phyloP scores from a whole-genome alignment of 2,329 filamentous ascomycete genomes.

The Xylaria hypoxylon region DNA sequence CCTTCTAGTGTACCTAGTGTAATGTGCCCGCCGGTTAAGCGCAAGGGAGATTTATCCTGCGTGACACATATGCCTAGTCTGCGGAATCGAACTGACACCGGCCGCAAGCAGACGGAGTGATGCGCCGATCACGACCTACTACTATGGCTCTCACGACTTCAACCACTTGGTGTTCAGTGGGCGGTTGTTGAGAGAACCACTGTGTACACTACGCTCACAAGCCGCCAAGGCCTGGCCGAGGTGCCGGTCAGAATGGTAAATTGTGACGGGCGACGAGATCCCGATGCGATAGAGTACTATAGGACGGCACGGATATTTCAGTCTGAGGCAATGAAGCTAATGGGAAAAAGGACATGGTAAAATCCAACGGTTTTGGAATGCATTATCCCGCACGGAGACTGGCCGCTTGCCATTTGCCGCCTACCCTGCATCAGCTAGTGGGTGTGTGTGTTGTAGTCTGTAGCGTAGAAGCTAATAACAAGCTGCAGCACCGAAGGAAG shows the following conservation, averaged over 20 bases:
- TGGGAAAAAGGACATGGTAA: conserved; percentile 45
- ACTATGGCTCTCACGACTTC: conserved; percentile 10
- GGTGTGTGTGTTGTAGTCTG: conserved; percentile 3
- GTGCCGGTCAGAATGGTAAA: conserved; percentile 22
- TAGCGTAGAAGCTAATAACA: conserved; percentile 28
- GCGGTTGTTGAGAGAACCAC: background rate
- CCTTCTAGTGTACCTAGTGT: conserved; percentile 1
- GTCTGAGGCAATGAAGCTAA: conserved; percentile 41
- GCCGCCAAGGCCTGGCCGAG: conserved; percentile 14
- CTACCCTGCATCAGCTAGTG: conserved; percentile 8
- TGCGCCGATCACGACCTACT: conserved; percentile 27
- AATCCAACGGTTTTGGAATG: conserved; percentile 47
- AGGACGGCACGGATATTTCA: conserved; percentile 50
- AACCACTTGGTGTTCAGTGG: conserved; percentile 3
- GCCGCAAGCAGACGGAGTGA: conserved; percentile 10
- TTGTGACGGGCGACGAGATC: conserved; percentile 30
- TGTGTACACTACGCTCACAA: conserved; percentile 2
- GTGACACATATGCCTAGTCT: conserved; percentile 21
- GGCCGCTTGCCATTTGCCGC: conserved; percentile 31
- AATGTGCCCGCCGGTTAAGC: conserved; percentile 23
- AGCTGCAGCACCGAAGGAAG: conserved; percentile 32
- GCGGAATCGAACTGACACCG: conserved; percentile 21
- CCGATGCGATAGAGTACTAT: conserved; percentile 42
- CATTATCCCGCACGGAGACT: conserved; percentile 42
- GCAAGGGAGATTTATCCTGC: conserved; percentile 16